Percentiles rank a stretch among this genome's conserved stretches.
These are phyloP conservation scores for Nepenthes gracilis DNA, from an alignment of 148 eudicot species.

Conservation along the genomic window DNA sequence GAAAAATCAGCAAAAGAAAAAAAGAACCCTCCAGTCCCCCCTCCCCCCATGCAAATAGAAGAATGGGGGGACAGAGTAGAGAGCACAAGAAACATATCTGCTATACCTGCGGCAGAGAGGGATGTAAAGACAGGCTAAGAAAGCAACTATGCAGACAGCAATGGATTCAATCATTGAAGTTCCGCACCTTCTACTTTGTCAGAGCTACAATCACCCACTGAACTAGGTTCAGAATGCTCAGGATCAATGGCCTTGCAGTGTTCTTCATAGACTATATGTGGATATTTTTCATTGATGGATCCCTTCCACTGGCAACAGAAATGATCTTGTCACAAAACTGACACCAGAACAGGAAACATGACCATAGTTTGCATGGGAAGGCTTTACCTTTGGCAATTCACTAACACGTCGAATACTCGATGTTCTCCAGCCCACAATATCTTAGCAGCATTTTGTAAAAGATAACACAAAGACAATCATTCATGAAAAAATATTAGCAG, in stretches of 20 bases:
- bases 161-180: background rate
- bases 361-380: conserved; percentile 6
- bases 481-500: background rate
- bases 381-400: conserved; percentile 84
- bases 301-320: conserved; percentile 36
- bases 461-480: conserved; percentile 15
- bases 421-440: conserved; percentile 98
- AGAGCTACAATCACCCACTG: conserved; percentile 17
- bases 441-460: conserved; percentile 31
- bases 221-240: conserved; percentile 7
- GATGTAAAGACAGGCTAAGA: background rate
- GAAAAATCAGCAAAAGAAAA: too few relatives aligned
- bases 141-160: background rate
- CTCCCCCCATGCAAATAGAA: too few relatives aligned
- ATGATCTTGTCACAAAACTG: conserved; percentile 7
- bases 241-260: conserved; percentile 14
- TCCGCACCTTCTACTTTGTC: conserved; percentile 54
- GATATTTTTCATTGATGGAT: conserved; percentile 34
- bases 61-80: too few relatives aligned
- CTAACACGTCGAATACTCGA: conserved; percentile 71
- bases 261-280: conserved; percentile 38
- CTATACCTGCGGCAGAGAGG: background rate
- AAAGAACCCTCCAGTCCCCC: too few relatives aligned
- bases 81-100: too few relatives aligned
- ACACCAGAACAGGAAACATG: conserved; percentile 3